phyloP scores from a whole-genome alignment of 2,329 filamentous ascomycete species.

The Phoma sp. region DNA sequence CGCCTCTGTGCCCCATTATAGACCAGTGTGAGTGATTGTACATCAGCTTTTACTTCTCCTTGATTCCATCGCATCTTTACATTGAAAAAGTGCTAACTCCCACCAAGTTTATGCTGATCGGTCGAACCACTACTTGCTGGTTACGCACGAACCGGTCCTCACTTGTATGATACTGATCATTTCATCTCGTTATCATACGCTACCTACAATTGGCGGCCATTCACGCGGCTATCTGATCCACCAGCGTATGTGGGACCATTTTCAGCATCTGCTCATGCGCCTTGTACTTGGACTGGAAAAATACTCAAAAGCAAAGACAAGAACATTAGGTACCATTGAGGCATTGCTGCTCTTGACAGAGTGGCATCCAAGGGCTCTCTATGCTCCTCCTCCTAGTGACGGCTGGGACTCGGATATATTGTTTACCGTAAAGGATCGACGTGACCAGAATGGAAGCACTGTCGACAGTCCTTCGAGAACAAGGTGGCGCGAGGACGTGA shows the following conservation, averaged over 20 bases:
- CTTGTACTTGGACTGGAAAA: conserved; percentile 1
- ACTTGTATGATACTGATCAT: neutral
- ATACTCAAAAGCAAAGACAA: neutral
- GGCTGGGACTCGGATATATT: conserved; percentile 2
- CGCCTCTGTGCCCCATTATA: neutral
- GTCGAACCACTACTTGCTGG: neutral
- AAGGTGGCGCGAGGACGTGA: conserved; percentile 58
- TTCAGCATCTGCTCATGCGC: neutral
- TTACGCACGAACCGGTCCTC: neutral
- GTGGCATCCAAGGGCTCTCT: neutral
- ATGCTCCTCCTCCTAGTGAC: neutral
- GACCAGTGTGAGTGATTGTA: neutral
- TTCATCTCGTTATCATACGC: neutral
- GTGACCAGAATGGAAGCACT: neutral
- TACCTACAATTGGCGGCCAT: neutral
- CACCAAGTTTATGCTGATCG: neutral
- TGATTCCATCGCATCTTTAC: no score
- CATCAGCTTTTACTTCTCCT: no score
- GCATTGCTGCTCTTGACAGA: neutral
- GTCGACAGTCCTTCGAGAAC: neutral
- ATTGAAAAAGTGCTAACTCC: neutral
- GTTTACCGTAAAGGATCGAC: neutral
- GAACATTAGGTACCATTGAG: neutral
- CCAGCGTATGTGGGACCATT: neutral
- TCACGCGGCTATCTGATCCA: conserved; percentile 1